Conservation (phyloP, 2,329 filamentous ascomycete genomes). For the Trichoderma sp. region DNA sequence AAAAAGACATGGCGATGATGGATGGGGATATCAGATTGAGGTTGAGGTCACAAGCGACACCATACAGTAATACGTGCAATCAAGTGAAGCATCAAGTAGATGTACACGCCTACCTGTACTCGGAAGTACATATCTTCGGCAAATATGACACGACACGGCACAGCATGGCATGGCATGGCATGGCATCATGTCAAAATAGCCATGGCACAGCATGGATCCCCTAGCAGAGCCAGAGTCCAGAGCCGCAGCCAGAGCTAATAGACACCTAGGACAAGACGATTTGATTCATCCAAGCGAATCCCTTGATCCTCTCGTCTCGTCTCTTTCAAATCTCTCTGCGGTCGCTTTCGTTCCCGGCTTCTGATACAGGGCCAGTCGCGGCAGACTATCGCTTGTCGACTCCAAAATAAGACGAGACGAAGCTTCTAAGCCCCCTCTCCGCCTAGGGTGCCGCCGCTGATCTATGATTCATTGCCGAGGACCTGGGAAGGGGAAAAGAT, state of each 20-base stretch:
- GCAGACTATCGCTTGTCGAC: not conserved
- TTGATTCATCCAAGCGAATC: not conserved
- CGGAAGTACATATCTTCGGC: not conserved
- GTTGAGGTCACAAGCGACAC: not conserved
- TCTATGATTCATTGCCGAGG: not conserved
- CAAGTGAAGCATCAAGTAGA: not conserved
- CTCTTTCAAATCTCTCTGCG: not conserved
- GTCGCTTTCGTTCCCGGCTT: not conserved
- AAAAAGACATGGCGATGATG: not conserved
- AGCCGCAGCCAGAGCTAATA: not conserved
- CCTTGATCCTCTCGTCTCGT: not conserved
- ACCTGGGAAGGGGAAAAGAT: not conserved
- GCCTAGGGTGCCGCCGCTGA: not conserved
- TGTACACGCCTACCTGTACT: not conserved
- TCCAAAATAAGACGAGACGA: not conserved
- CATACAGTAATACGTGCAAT: not conserved
- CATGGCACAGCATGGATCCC: not conserved
- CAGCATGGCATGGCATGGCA: not conserved
- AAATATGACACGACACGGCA: not conserved
- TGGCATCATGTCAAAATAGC: not conserved
- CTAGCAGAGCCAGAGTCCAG: not conserved
- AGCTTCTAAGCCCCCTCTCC: not conserved
- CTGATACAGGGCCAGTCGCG: not conserved
- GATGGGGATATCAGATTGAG: not conserved
- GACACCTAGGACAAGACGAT: not conserved